Evolutionary conservation across 345 rosid genomes (phyloP).

Genomic region (Adansonia digitata): DNA sequence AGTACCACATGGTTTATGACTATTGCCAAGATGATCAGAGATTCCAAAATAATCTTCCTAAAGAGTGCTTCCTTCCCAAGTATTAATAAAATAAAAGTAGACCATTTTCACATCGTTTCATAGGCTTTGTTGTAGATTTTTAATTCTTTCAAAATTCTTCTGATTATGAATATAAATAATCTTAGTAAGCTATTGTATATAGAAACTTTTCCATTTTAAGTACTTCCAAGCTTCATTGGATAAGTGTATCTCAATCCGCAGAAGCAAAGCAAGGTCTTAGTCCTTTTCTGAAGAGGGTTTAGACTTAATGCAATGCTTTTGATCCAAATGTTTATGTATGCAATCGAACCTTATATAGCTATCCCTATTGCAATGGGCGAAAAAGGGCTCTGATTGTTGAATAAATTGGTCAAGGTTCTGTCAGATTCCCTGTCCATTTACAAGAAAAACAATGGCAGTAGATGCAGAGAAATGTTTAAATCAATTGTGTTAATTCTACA

Average conservation of each 20-base stretch:
- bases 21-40: slow-evolving; percentile 67
- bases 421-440: too few species aligned
- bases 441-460: too few species aligned
- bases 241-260: neutral
- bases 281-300: neutral
- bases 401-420: too few species aligned
- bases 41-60: slow-evolving; percentile 61
- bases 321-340: too few species aligned
- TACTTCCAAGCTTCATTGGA: neutral
- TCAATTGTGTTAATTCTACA: too few species aligned
- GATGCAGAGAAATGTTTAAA: too few species aligned
- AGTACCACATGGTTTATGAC: slow-evolving; percentile 68
- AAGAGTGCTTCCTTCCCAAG: slow-evolving; percentile 72
- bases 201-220: neutral
- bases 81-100: too few species aligned
- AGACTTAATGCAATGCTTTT: too few species aligned
- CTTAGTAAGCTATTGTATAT: neutral
- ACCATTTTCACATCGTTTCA: too few species aligned
- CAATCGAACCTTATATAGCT: too few species aligned
- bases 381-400: too few species aligned
- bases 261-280: neutral
- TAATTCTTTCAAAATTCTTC: neutral
- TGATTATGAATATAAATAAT: neutral
- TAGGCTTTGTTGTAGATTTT: neutral
- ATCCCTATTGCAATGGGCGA: too few species aligned